These are phyloP conservation scores for Penicillium sp. DNA, from an alignment of 2,329 filamentous ascomycete genomes.

Conservation along the genomic window DNA sequence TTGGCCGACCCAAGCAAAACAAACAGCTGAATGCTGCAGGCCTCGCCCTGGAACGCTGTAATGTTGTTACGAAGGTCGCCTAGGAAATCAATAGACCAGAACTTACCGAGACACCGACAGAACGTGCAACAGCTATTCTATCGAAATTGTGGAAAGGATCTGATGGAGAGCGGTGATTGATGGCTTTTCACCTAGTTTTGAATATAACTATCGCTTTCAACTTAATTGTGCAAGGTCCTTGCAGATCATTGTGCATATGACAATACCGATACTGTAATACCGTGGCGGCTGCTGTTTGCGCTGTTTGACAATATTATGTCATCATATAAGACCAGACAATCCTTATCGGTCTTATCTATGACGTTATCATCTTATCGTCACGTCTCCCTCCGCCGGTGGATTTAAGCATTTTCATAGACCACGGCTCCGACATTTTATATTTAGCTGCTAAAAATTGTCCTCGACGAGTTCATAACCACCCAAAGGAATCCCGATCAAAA, in stretches of 20 bases:
- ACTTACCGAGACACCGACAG: background rate
- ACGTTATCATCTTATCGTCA: slow-evolving; percentile 21
- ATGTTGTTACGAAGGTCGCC: background rate
- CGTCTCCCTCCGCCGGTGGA: slow-evolving; percentile 18
- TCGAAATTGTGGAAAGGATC: background rate
- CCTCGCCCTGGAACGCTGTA: background rate
- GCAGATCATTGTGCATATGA: background rate
- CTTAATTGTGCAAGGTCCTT: background rate
- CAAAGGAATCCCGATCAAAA: background rate
- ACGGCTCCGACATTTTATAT: background rate
- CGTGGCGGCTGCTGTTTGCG: slow-evolving; percentile 11
- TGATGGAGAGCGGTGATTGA: background rate
- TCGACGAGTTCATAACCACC: background rate
- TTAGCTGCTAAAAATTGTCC: background rate
- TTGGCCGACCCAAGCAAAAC: slow-evolving; percentile 22
- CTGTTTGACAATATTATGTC: slow-evolving; percentile 12
- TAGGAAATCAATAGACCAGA: background rate
- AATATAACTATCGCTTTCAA: background rate
- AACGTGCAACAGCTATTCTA: background rate
- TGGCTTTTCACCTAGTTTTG: background rate
- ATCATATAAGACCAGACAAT: slow-evolving; percentile 8
- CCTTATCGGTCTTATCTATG: slow-evolving; percentile 22
- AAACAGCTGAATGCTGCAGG: slow-evolving; percentile 18
- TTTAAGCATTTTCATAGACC: slow-evolving; percentile 5
- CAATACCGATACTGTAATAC: background rate